Evolutionary conservation across 106 monocot genomes (phyloP).

Genomic region (Dendrobium catenatum): DNA sequence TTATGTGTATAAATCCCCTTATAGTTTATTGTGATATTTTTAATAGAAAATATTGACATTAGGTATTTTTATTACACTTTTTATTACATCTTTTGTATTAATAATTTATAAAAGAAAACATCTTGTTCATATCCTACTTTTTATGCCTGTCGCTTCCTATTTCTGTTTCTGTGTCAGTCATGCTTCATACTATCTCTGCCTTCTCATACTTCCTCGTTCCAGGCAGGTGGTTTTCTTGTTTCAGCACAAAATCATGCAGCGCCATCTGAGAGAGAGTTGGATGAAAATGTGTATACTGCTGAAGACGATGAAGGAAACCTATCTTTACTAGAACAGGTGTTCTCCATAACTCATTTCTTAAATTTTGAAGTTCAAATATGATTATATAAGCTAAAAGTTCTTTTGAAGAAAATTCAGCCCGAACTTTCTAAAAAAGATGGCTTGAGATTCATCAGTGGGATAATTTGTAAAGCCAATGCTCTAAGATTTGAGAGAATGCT

Average conservation of each 20-base stretch:
- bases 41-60: neutral
- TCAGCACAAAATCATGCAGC: slow-evolving; percentile 60
- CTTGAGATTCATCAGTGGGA: slow-evolving; percentile 90
- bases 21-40: neutral
- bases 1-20: too few species aligned
- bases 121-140: too few species aligned
- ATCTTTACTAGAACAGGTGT: slow-evolving; percentile 91
- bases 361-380: slow-evolving; percentile 4
- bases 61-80: neutral
- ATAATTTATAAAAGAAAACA: too few species aligned
- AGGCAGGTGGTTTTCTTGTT: slow-evolving; percentile 98
- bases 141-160: neutral
- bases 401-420: slow-evolving; percentile 49
- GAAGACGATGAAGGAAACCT: slow-evolving; percentile 40
- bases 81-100: slow-evolving; percentile 1
- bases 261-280: slow-evolving; percentile 71
- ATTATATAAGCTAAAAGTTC: slow-evolving; percentile 3
- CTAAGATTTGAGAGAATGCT: slow-evolving; percentile 93
- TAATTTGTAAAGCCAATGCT: slow-evolving; percentile 80
- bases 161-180: neutral
- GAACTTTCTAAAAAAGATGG: slow-evolving; percentile 63
- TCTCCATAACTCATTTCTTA: neutral
- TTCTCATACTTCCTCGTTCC: slow-evolving; percentile 48
- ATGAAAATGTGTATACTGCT: slow-evolving; percentile 57
- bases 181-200: neutral